These are phyloP conservation scores for Dipodascopsis uninucleata DNA, from an alignment of 805 yeast genomes.

Conservation along the genomic window DNA sequence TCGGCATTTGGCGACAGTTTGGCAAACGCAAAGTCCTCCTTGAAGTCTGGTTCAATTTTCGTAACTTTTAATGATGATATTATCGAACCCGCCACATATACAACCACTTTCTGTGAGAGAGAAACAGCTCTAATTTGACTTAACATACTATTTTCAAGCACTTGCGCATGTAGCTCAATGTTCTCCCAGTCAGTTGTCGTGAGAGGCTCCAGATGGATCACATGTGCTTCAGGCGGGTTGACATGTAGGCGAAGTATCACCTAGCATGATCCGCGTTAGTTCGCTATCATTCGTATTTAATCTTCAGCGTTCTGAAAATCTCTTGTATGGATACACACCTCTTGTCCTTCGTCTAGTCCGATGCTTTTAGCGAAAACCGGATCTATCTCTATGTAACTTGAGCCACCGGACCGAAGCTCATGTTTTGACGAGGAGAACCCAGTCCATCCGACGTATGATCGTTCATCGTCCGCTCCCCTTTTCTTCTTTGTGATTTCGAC, in stretches of 20 bases:
- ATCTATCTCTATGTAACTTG: conserved; percentile 54
- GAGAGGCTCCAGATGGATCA: conserved; percentile 73
- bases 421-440: conserved; percentile 45
- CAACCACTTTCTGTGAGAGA: conserved; percentile 44
- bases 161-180: conserved; percentile 75
- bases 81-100: conserved; percentile 63
- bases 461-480: conserved; percentile 21
- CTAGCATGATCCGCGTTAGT: no score
- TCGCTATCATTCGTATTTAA: no score
- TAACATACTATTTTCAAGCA: conserved; percentile 67
- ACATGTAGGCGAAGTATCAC: conserved; percentile 48
- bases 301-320: no score
- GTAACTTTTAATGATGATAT: conserved; percentile 56
- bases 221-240: conserved; percentile 50
- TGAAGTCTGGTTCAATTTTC: conserved; percentile 43
- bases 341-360: conserved; percentile 44
- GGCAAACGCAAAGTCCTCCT: conserved; percentile 39
- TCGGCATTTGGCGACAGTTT: conserved; percentile 62
- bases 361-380: conserved; percentile 57
- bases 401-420: conserved; percentile 25
- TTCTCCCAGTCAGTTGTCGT: conserved; percentile 85
- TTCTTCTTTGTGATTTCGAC: conserved; percentile 41
- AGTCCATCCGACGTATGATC: conserved; percentile 60
- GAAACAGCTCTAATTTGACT: conserved; percentile 78
- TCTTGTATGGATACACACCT: conserved; percentile 22